phyloP scores from a whole-genome alignment of 139 green algal genomes.

The Microglena sp. region DNA sequence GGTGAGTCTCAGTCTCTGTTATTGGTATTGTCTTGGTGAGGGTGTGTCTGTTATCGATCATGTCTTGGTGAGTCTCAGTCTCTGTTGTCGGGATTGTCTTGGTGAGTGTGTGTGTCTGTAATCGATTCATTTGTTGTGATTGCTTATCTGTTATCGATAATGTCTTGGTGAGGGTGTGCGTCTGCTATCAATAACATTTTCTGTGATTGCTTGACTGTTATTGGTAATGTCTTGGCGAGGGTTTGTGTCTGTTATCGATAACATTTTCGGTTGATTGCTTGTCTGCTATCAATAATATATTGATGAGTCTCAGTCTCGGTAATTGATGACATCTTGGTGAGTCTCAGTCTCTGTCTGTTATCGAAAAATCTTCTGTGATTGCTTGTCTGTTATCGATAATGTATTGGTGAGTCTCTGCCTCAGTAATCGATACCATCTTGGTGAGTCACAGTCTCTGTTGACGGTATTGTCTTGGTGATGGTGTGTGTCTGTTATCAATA shows the following conservation, averaged over 20 bases:
- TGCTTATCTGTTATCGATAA: background rate
- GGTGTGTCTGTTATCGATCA: background rate
- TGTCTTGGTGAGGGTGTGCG: no score
- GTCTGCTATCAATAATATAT: no score
- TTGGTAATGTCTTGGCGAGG: no score
- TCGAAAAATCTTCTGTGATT: no score
- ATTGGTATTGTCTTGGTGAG: background rate
- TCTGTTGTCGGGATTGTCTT: background rate
- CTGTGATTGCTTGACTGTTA: no score
- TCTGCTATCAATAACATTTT: no score
- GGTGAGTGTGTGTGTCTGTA: background rate
- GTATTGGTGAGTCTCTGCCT: background rate
- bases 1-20: background rate
- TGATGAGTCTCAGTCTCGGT: no score
- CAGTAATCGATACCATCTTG: background rate
- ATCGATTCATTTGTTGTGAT: background rate
- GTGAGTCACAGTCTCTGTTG: background rate
- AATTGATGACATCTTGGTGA: no score
- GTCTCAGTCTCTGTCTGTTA: no score
- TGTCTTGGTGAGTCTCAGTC: background rate
- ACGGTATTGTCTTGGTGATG: background rate
- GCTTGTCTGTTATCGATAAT: constrained; percentile 1
- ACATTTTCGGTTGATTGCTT: no score
- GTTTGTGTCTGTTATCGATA: no score
- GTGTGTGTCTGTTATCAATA: background rate